These are phyloP conservation scores for Kurtzmaniella natalensis DNA, from an alignment of 1,139 yeast genomes.

Conservation along the genomic window DNA sequence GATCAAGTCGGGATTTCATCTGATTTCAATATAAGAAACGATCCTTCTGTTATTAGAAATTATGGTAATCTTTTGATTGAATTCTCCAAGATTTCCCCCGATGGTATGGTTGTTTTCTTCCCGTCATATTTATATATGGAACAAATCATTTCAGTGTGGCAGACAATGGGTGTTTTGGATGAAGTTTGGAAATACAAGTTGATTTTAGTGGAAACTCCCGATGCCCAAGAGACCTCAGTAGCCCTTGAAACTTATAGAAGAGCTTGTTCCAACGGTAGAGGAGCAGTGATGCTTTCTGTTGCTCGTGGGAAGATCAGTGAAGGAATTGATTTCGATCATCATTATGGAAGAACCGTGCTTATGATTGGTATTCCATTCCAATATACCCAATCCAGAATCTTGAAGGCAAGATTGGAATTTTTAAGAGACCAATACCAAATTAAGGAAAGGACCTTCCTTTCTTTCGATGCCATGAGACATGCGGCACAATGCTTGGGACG, in stretches of 20 bases:
- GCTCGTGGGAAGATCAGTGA: constrained; percentile 99
- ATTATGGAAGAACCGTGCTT: constrained; percentile 92
- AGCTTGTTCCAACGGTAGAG: constrained; percentile 96
- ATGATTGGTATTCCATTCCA: constrained; percentile 99
- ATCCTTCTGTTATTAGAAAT: constrained; percentile 95
- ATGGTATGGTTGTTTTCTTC: constrained; percentile 95
- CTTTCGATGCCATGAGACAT: constrained; percentile 99
- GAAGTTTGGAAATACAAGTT: constrained; percentile 98
- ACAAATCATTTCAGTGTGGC: constrained; percentile 97
- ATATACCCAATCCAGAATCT: constrained; percentile 92
- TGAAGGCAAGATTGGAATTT: constrained; percentile 91
- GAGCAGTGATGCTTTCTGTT: constrained; percentile 91
- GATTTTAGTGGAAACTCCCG: constrained; percentile 97
- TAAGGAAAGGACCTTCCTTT: constrained; percentile 86
- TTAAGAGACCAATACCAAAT: constrained; percentile 89
- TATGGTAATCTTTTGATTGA: constrained; percentile 91
- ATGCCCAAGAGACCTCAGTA: constrained; percentile 94
- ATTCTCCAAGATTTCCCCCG: constrained; percentile 93
- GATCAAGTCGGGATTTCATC: constrained; percentile 97
- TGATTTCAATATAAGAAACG: constrained; percentile 93
- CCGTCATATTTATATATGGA: constrained; percentile 98
- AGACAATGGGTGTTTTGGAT: constrained; percentile 93
- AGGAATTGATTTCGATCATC: constrained; percentile 99
- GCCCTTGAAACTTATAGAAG: constrained; percentile 94
- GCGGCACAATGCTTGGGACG: constrained; percentile 99